phyloP scores from a whole-genome alignment of 495 filamentous ascomycete species.

The Copromyces sp. region DNA sequence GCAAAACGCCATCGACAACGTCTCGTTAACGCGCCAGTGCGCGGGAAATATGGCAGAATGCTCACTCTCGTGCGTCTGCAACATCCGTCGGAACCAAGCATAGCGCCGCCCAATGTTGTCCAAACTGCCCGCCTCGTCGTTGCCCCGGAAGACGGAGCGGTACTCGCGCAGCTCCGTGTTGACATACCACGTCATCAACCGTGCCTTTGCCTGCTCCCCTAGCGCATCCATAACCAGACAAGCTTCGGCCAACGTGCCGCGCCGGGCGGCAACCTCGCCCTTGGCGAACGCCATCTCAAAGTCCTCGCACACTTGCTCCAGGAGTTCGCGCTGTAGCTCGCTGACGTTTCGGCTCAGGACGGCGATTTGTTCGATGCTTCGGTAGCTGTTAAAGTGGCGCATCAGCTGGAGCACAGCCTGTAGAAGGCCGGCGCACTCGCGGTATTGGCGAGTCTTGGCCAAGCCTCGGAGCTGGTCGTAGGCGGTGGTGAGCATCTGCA shows the following conservation, averaged over 20 bases:
- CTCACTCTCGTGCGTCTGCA: conserved; percentile 94
- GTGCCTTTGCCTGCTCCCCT: conserved; percentile 74
- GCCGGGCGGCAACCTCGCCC: conserved; percentile 63
- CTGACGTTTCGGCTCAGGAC: conserved; percentile 86
- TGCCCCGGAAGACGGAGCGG: conserved; percentile 86
- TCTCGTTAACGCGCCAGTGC: conserved; percentile 83
- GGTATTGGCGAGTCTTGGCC: conserved; percentile 79
- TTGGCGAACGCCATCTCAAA: conserved; percentile 94
- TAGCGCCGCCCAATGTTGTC: conserved; percentile 95
- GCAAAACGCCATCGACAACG: conserved; percentile 85
- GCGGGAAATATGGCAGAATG: conserved; percentile 81
- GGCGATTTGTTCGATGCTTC: conserved; percentile 96
- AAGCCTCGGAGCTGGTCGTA: conserved; percentile 89
- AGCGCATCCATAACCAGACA: conserved; percentile 93
- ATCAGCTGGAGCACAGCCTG: conserved; percentile 96
- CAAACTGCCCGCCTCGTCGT: conserved; percentile 91
- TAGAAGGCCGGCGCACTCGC: conserved; percentile 89
- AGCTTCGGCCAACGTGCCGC: conserved; percentile 67
- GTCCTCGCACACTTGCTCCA: conserved; percentile 97
- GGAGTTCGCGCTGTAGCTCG: conserved; percentile 83
- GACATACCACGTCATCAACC: conserved; percentile 92
- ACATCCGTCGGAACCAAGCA: conserved; percentile 90
- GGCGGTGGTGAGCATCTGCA: conserved; percentile 98
- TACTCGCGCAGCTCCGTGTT: conserved; percentile 96
- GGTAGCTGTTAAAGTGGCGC: conserved; percentile 96